phyloP scores from a whole-genome alignment of 345 rosid genomes.

The Lepidium didymum region DNA sequence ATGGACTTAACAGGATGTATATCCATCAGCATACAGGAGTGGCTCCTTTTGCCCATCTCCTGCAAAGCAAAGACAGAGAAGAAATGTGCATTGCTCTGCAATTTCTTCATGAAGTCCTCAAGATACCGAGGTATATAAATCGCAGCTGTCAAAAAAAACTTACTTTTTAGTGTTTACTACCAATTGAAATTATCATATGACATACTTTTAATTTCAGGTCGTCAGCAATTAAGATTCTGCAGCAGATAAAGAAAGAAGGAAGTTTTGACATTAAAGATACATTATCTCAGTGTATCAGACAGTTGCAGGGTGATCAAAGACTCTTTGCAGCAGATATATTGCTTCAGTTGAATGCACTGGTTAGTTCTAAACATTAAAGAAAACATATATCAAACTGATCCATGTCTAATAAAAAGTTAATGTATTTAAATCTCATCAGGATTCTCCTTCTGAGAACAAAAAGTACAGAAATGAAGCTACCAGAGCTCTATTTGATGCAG shows the following conservation, averaged over 20 bases:
- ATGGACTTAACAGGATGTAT: slow-evolving; percentile 61
- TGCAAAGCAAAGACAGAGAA: slow-evolving; percentile 45
- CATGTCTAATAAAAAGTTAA: not conserved
- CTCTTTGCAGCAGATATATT: slow-evolving; percentile 68
- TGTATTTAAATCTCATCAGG: slow-evolving; percentile 36
- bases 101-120: slow-evolving; percentile 68
- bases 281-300: slow-evolving; percentile 38
- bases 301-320: slow-evolving; percentile 47
- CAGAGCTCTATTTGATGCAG: slow-evolving; percentile 44
- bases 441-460: slow-evolving; percentile 39
- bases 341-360: slow-evolving; percentile 65
- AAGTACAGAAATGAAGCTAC: slow-evolving; percentile 45
- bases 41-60: slow-evolving; percentile 53
- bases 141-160: not conserved
- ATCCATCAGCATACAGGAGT: slow-evolving; percentile 48
- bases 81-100: slow-evolving; percentile 54
- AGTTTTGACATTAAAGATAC: slow-evolving; percentile 35
- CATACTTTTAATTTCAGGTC: slow-evolving; percentile 45
- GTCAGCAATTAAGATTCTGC: slow-evolving; percentile 53
- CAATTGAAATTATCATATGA: not conserved
- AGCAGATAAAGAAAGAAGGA: slow-evolving; percentile 52
- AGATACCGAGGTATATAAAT: slow-evolving; percentile 61
- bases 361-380: slow-evolving; percentile 15
- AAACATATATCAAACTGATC: not conserved
- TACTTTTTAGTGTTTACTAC: not conserved